phyloP scores from a whole-genome alignment of 352 stramenopile species.

The Phytophthora agathidicida region DNA sequence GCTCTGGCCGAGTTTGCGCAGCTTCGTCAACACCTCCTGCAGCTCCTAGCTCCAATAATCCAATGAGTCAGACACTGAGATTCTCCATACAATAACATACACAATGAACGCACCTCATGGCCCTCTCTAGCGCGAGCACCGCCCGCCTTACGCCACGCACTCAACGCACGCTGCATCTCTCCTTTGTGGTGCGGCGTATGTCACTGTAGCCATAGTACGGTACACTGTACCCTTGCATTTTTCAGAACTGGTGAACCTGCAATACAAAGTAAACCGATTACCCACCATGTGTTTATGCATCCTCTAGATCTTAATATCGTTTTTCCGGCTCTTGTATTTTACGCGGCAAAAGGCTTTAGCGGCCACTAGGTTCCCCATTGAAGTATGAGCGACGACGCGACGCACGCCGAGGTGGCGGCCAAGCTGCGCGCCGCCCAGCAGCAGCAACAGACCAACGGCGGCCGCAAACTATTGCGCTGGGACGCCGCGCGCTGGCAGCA shows the following conservation, averaged over 20 bases:
- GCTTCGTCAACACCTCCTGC: constrained; percentile 57
- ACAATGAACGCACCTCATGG: constrained; percentile 41
- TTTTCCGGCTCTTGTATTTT: too few relatives aligned
- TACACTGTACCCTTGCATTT: too few relatives aligned
- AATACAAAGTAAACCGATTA: too few relatives aligned
- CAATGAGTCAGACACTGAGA: too few relatives aligned
- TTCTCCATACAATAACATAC: neutral
- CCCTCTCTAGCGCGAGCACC: constrained; percentile 49
- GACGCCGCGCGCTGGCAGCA: constrained; percentile 61
- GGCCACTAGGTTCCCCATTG: too few relatives aligned
- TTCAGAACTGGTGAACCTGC: too few relatives aligned
- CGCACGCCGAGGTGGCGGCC: constrained; percentile 41
- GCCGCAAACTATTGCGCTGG: constrained; percentile 78
- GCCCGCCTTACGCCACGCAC: constrained; percentile 49
- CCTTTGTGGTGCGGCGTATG: too few relatives aligned
- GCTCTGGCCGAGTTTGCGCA: constrained; percentile 60
- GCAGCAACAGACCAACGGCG: constrained; percentile 11
- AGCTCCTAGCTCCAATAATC: constrained; percentile 44
- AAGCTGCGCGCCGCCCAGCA: constrained; percentile 45
- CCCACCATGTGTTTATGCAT: too few relatives aligned
- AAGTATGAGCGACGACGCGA: constrained; percentile 39
- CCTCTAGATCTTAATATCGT: too few relatives aligned
- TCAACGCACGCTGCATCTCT: constrained; percentile 34
- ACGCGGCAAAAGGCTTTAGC: too few relatives aligned
- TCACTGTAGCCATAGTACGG: too few relatives aligned